Evolutionary conservation across 805 yeast species (phyloP).

Genomic region (Ogataea populi-albae): DNA sequence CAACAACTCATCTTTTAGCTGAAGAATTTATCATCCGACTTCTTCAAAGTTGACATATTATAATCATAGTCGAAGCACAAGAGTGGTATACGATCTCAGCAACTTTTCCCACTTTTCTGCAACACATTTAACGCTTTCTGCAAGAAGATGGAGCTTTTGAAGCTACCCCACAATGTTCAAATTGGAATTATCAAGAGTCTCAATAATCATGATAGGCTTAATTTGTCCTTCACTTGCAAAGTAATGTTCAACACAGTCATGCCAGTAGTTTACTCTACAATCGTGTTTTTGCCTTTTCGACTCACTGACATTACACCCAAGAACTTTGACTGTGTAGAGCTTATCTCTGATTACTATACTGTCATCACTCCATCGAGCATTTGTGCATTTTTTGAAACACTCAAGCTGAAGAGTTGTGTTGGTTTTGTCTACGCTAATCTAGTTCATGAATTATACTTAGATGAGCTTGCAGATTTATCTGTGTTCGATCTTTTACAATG

Average conservation of each 20-base stretch:
- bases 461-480: conserved; percentile 14
- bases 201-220: conserved; percentile 16
- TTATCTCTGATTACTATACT: conserved; percentile 19
- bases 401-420: conserved; percentile 15
- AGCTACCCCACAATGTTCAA: conserved; percentile 27
- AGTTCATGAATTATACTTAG: conserved; percentile 25
- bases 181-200: conserved; percentile 18
- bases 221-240: conserved; percentile 19
- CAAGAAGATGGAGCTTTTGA: conserved; percentile 19
- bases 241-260: conserved; percentile 20
- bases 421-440: conserved; percentile 25
- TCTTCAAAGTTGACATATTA: too few species aligned
- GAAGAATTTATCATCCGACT: too few species aligned
- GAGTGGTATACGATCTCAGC: too few species aligned
- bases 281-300: conserved; percentile 14
- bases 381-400: conserved; percentile 16
- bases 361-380: conserved; percentile 14
- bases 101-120: too few species aligned
- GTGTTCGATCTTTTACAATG: conserved; percentile 22
- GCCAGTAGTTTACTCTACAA: conserved; percentile 21
- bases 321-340: conserved; percentile 15
- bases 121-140: too few species aligned
- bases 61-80: too few species aligned
- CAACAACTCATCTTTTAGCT: too few species aligned
- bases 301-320: conserved; percentile 6